Evolutionary conservation across 1,139 yeast genomes (phyloP), one percentile per base, ranked within the genome.

Genomic region (Debaryomycetaceae sp.): DNA sequence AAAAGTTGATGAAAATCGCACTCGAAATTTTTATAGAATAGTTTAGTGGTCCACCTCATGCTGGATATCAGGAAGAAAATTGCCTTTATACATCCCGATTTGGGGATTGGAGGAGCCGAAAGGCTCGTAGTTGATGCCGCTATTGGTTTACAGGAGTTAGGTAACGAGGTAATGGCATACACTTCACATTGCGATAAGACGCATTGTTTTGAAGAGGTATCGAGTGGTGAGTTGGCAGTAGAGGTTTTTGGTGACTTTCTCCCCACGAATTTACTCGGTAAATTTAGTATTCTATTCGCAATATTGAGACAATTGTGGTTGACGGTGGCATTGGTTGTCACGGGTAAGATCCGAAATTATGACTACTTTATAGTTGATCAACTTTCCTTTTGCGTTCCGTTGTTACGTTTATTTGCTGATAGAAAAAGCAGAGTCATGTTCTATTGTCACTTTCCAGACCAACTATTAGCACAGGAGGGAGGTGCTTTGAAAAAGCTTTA

Each of bases 101-200:
- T 93, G 44, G 99, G 99, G 0, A 93, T 93, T 48, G 85, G 97
- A 6, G 99, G 99, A 5, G 99, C 99, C 0, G 99, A 93, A 63
- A 72, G 99, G 48, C 74, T 95, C 24, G 91, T 93, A 1, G 96
- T 93, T 1, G 99, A 93, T 65, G 95, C 96, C 2, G 99, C 98
- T 0, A 72, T 89, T 3, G 97, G 97, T 0, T 69, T 93, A 24
- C 90, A 91, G 61, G 73, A 78, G 2, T 65, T 72, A n/a, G 83
- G 84, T 4, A 84, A 89, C 58, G 70, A 77, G 0, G 82, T 93
- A 13, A 75, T 76, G 6, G 75, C 91, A 6, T 89, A 77, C 64
- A 93, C 99, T 0, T 89, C 97, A 0, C 96, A 93, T 60, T 90
- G 97, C 62, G 97, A 93, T 62, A 75, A 65, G 44, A 61, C 71